These are phyloP conservation scores for Phanerochaete carnosa DNA, from an alignment of 768 basidiomycete species.

Conservation along the genomic window DNA sequence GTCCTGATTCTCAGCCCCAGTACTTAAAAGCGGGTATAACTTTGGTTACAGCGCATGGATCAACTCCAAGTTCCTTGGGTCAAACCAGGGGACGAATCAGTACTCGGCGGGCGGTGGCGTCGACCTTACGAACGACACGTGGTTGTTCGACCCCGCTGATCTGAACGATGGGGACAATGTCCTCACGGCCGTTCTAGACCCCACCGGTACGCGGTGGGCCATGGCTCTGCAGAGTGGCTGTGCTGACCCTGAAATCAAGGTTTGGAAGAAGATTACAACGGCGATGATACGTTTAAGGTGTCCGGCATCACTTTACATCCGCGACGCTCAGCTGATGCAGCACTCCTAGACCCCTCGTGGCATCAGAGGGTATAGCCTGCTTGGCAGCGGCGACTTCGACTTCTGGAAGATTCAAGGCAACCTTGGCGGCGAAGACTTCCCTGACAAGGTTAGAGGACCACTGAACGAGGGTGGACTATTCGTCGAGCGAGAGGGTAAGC, in stretches of 20 bases:
- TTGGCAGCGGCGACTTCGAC: slow-evolving; percentile 22
- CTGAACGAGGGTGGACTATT: slow-evolving; percentile 31
- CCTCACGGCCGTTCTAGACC: slow-evolving; percentile 21
- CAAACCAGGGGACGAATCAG: slow-evolving; percentile 20
- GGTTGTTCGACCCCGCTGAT: slow-evolving; percentile 11
- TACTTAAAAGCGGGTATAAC: slow-evolving; percentile 14
- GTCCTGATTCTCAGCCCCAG: background rate
- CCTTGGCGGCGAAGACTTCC: slow-evolving; percentile 25
- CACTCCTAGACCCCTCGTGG: slow-evolving; percentile 23
- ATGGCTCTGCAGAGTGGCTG: background rate
- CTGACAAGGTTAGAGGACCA: slow-evolving; percentile 26
- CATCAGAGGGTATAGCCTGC: slow-evolving; percentile 24
- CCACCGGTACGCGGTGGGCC: slow-evolving; percentile 12
- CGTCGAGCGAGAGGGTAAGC: slow-evolving; percentile 22
- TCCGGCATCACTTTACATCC: background rate
- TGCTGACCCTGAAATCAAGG: slow-evolving; percentile 5
- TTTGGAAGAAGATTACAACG: slow-evolving; percentile 23
- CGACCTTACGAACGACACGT: slow-evolving; percentile 18
- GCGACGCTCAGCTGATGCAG: background rate
- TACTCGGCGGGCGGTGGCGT: slow-evolving; percentile 15
- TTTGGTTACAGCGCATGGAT: slow-evolving; percentile 23
- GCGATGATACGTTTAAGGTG: slow-evolving; percentile 19
- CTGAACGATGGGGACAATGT: slow-evolving; percentile 20
- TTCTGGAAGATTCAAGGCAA: slow-evolving; percentile 26
- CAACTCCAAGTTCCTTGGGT: slow-evolving; percentile 21